A percentile compares a stretch with the other conserved stretches of the same genome.
These are phyloP conservation scores for Apiospora rasikravindrae DNA, from an alignment of 2,329 filamentous ascomycete species.

Conservation along the genomic window DNA sequence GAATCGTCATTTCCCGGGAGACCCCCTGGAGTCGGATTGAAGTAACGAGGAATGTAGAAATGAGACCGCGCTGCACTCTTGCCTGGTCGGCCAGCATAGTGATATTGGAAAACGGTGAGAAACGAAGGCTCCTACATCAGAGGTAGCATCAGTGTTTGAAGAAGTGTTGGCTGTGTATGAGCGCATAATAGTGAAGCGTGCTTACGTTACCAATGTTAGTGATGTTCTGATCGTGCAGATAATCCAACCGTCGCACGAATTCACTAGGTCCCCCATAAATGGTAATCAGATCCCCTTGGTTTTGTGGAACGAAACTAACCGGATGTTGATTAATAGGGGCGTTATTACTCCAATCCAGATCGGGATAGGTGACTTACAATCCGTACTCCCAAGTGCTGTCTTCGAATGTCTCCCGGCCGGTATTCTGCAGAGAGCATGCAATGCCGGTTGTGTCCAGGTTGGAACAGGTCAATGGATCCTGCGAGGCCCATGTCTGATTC, in stretches of 20 bases:
- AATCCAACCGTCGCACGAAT: constrained; percentile 66
- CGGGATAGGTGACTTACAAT: constrained; percentile 53
- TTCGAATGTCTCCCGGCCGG: constrained; percentile 73
- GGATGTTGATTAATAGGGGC: neutral
- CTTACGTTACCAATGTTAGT: constrained; percentile 66
- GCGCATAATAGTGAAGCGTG: constrained; percentile 38
- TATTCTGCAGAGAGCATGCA: constrained; percentile 64
- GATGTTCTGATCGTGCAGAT: constrained; percentile 67
- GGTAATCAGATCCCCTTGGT: constrained; percentile 57
- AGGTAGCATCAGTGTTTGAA: constrained; percentile 40
- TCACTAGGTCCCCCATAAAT: constrained; percentile 63
- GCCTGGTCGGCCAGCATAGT: constrained; percentile 69
- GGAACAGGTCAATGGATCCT: constrained; percentile 70
- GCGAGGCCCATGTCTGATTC: constrained; percentile 71
- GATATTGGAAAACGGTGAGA: constrained; percentile 70
- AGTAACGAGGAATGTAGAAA: constrained; percentile 68
- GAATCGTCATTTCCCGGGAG: constrained; percentile 75
- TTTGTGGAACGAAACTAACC: constrained; percentile 57
- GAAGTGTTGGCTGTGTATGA: constrained; percentile 53
- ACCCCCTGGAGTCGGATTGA: constrained; percentile 62
- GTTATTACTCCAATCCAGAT: neutral
- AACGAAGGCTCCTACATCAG: constrained; percentile 52
- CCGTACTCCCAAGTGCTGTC: constrained; percentile 75
- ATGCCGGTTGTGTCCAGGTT: constrained; percentile 57
- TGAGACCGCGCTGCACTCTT: constrained; percentile 60